Evolutionary conservation across 106 monocot genomes (phyloP), one percentile per base, ranked within the genome.

Genomic region (Posidonia australis): DNA sequence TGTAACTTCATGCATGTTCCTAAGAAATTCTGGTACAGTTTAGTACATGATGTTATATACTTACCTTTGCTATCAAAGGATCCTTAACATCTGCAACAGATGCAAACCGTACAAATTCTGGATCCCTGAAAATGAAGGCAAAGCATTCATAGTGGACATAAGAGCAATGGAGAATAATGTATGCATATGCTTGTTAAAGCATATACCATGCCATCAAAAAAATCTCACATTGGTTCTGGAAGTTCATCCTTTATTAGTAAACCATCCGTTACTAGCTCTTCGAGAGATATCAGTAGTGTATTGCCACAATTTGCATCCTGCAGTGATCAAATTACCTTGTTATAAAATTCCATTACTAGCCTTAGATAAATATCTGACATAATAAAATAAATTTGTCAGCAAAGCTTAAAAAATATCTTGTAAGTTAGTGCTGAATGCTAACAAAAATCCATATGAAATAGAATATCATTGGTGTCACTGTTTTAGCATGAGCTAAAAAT

Each of bases 281-380:
- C 85, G 18, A 98, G 81, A 62, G 98, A 98, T 56, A 98, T 88
- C 52, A 98, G 51, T 70, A 98, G 85, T 10, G 91, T 87, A 70
- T 98, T 98, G 5, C 98, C 98, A 76, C 98, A 98, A 67, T 98
- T 98, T 23, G 98, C 98, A 83, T 98, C 98, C 91, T 98, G 67
- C 65, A 66, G 54, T 44, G 3, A 17, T n/a, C 16, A 46, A 58
- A 27, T 27, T 30, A 10, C 48, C 53, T 25, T 25, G n/a, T n/a
- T n/a, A n/a, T 7, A 36, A 36, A 36, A 36, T 36, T n/a, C n/a
- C n/a, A n/a, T n/a, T n/a, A 36, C 7, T 36, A 36, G 2, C 7
- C 7, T 36, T 36, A 36, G 36, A 36, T 36, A 36, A 36, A 36
- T 36, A 36, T 36, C 36, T 4, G 36, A 36, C 2, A 36, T 36